phyloP scores from a whole-genome alignment of 306 rosid genomes.

The Cicer cuneatum region DNA sequence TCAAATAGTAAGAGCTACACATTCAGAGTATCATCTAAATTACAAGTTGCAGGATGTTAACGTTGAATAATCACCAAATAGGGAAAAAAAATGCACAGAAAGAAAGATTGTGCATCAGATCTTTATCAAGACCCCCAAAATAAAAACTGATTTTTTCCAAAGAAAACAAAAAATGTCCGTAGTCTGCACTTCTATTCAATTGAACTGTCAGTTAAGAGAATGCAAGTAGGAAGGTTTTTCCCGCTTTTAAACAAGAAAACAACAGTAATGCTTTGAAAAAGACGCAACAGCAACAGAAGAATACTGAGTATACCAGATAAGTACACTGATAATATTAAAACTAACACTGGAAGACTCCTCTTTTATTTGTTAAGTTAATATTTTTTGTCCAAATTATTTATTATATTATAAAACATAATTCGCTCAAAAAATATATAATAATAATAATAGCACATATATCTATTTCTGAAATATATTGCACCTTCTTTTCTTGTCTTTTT shows the following conservation, averaged over 20 bases:
- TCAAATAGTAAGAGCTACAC: not conserved
- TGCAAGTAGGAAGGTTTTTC: conserved; percentile 12
- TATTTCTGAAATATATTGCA: too few relatives aligned
- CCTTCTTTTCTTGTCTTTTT: too few relatives aligned
- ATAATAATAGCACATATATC: too few relatives aligned
- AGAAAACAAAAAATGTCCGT: conserved; percentile 8
- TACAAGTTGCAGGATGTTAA: not conserved
- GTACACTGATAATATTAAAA: not conserved
- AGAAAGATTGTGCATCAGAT: conserved; percentile 14
- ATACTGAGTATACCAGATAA: conserved; percentile 14
- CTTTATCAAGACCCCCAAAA: conserved; percentile 26
- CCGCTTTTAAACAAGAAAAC: conserved; percentile 15
- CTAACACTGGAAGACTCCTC: too few relatives aligned
- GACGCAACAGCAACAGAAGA: conserved; percentile 2
- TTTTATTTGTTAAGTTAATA: too few relatives aligned
- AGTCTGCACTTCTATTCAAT: conserved; percentile 34
- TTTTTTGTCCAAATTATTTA: too few relatives aligned
- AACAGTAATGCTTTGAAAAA: conserved; percentile 25
- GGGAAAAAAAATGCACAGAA: conserved; percentile 13
- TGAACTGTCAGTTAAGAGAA: conserved; percentile 14
- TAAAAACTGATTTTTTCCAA: not conserved
- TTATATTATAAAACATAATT: too few relatives aligned
- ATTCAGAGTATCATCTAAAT: conserved; percentile 22
- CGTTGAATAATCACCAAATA: conserved; percentile 21
- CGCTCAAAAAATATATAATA: too few relatives aligned